Base-by-base conservation (phyloP, 805 yeast genomes). In the Jamesozyma hellenica region DNA sequence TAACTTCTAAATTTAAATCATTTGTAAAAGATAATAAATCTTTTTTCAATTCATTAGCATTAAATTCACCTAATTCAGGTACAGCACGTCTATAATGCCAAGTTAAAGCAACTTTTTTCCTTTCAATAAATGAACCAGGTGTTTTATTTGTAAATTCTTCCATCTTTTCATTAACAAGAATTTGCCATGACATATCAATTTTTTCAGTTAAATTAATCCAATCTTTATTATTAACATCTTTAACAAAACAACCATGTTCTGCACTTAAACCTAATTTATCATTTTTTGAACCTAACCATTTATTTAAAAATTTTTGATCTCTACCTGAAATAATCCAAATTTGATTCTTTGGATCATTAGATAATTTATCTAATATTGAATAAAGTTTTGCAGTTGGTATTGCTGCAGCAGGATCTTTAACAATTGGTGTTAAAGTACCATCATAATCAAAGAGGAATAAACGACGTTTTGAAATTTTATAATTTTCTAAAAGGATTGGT, bases 41-140 rank as follows among this genome's bases (percentile, higher is more conserved):
- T 17, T 77, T 69, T 45, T 79, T 73, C 53, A 92, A 72, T 56
- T 79, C 75, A 13, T 72, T 66, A 0, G 96, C 94, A 63, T 86
- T 95, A 65, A 74, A 90, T 33, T 71, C 76, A 25, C 98, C 99
- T 49, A 86, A 72, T 44, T 82, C 95, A 0, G 97, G 97, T 52
- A 88, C 98, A 1, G 95, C 76, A 39, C 94, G 73, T 51, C 99
- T 75, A 58, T 90, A 92, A 63, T 92, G 99, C 99, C 99, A 92
- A 1, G 97, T 90, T 39, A 92, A 64, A 1, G 98, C 97, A 14
- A 90, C 95, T 52, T 86, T 79, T 60, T 92, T 92, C 52, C 72
- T 72, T 62, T 92, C 99, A 37, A 83, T 79, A 47, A 72, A 72
- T 1, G 96, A 72, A 7, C 96, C 96, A 2, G 95, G 96, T 0